A percentile compares a stretch with the other conserved stretches of the same genome.
phyloP scores from a whole-genome alignment of 2,329 filamentous ascomycete species.

The Penicillium hesseltinei region DNA sequence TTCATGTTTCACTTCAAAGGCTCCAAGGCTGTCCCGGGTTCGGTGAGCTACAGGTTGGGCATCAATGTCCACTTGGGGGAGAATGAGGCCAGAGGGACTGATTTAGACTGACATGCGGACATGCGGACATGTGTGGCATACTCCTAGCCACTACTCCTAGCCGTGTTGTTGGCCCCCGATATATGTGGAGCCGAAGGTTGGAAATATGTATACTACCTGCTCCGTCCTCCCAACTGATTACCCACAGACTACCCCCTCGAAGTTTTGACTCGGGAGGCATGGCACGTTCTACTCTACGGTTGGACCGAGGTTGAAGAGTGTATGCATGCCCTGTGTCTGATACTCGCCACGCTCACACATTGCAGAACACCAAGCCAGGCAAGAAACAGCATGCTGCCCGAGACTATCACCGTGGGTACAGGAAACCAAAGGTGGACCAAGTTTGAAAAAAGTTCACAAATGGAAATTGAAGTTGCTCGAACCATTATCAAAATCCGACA shows the following conservation, averaged over 20 bases:
- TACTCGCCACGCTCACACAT: slow-evolving; percentile 17
- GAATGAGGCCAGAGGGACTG: neutral
- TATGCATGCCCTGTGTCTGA: slow-evolving; percentile 17
- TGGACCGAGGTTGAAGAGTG: slow-evolving; percentile 8
- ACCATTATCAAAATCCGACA: slow-evolving; percentile 30
- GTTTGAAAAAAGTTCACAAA: slow-evolving; percentile 19
- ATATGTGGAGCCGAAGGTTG: neutral
- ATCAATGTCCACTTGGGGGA: neutral
- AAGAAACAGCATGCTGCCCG: neutral
- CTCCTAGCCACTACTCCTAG: neutral
- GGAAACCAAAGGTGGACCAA: neutral
- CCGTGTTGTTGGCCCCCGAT: neutral
- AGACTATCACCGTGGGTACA: neutral
- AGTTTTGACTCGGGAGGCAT: neutral
- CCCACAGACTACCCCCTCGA: neutral
- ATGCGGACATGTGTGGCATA: neutral
- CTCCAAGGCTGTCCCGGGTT: neutral
- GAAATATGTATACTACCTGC: neutral
- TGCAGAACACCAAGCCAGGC: neutral
- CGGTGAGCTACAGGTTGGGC: neutral
- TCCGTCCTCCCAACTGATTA: neutral
- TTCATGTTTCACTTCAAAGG: neutral
- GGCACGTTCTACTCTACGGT: neutral
- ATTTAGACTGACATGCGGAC: neutral
- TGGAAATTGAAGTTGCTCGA: slow-evolving; percentile 28